Conservation (phyloP, 768 basidiomycete genomes). For the Leccinum barrowsii region DNA sequence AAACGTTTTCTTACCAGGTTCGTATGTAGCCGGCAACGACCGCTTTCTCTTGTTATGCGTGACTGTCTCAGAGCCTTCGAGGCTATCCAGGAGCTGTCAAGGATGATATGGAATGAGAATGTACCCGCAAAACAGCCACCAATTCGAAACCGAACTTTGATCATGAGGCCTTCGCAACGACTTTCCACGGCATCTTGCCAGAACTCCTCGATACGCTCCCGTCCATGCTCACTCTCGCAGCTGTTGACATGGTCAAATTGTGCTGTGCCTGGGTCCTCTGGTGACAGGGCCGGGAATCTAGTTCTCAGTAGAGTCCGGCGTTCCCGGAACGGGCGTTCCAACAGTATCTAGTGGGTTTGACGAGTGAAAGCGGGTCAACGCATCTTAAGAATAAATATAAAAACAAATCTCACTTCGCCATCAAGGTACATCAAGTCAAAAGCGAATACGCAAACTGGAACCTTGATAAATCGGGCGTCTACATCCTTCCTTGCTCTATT, state of each 20-base stretch:
- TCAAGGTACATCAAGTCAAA: conserved; percentile 91
- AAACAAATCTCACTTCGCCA: conserved; percentile 53
- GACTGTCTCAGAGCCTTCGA: conserved; percentile 35
- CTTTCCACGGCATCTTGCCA: conserved; percentile 72
- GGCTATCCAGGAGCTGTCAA: conserved; percentile 62
- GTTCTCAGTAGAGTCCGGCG: conserved; percentile 63
- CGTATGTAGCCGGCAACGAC: conserved; percentile 80
- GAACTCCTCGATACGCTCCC: conserved; percentile 66
- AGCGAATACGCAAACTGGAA: conserved; percentile 78
- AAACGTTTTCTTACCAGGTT: conserved; percentile 47
- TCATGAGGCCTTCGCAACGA: conserved; percentile 90
- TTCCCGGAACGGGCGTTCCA: conserved; percentile 65
- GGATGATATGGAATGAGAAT: conserved; percentile 4
- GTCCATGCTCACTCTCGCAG: conserved; percentile 60
- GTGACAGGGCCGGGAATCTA: conserved; percentile 52
- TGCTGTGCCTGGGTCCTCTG: conserved; percentile 47
- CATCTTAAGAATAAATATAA: neutral
- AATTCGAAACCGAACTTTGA: conserved; percentile 54
- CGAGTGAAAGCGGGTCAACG: neutral
- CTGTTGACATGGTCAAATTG: conserved; percentile 73
- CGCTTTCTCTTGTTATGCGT: conserved; percentile 48
- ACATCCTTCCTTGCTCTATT: conserved; percentile 85
- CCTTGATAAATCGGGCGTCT: conserved; percentile 64
- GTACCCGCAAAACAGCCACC: neutral
- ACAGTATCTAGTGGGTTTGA: conserved; percentile 48